A percentile compares a stretch with the other conserved stretches of the same genome.
Conservation (phyloP, 257 asterid species). For the Solanum virginianum region DNA sequence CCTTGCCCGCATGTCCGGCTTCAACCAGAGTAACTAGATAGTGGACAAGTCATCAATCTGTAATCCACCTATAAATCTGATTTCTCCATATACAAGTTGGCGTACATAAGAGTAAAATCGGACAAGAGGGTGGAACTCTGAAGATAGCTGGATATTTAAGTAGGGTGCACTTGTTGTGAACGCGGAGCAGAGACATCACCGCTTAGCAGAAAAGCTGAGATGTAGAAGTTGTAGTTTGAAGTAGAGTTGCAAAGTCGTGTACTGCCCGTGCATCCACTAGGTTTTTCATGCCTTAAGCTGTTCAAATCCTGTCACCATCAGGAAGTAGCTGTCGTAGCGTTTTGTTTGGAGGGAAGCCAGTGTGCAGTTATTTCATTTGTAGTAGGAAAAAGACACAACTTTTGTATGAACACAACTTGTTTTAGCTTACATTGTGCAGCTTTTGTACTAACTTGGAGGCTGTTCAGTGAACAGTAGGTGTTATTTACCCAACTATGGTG, state of each 20-base stretch:
- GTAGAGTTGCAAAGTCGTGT: not conserved
- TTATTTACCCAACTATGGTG: not conserved
- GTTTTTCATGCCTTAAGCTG: not conserved
- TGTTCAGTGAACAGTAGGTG: not conserved
- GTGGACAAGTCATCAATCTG: not conserved
- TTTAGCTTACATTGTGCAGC: not conserved
- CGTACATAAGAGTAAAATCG: not conserved
- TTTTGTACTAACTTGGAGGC: not conserved
- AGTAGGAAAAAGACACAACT: not conserved
- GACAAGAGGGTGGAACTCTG: not conserved
- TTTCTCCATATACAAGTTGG: not conserved
- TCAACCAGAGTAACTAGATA: slow-evolving; percentile 6
- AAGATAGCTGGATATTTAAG: not conserved
- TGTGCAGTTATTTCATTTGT: not conserved
- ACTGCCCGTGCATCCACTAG: not conserved
- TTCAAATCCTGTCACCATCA: not conserved
- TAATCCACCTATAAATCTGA: not conserved
- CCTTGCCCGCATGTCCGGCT: slow-evolving; percentile 71
- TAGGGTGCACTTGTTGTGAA: not conserved
- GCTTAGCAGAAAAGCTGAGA: not conserved
- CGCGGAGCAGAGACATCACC: not conserved
- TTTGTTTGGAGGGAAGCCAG: not conserved
- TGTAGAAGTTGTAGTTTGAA: not conserved
- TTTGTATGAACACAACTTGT: not conserved
- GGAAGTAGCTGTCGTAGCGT: not conserved